Base-by-base conservation (phyloP, 2,329 filamentous ascomycete species). In the Emericellopsis cladophorae region DNA sequence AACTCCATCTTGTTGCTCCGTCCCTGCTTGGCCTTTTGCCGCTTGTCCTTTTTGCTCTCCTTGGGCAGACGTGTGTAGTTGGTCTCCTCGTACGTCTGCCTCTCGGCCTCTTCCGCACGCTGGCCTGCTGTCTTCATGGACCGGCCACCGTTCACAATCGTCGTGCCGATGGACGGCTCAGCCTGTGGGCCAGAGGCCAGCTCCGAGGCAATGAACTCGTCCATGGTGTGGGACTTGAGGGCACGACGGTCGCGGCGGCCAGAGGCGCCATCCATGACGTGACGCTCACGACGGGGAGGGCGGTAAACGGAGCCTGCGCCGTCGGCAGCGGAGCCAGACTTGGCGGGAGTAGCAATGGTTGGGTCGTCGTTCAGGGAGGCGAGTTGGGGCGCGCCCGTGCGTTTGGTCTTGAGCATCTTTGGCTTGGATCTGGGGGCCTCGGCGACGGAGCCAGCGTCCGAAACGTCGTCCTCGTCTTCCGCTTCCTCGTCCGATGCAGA, bases 81-180 rank as follows among this genome's bases (percentile, higher is more conserved):
- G 50, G 70, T 74, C 64, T 98, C 92, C 67, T 98, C 92, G 64
- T 95, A 98, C 37, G 84, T 76, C 44, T 74, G 74, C 42, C 84
- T 72, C 64, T 95, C 89, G 2, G 74, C 74, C 58, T 96, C 89
- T 33, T 78, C 76, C 46, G 78, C 78, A 42, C 84, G 76, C 56
- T 95, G 83, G 29, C 77, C 70, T 12, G 79, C 75, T 5, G 84
- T 85, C 69, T 89, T 92, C 53, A 79, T 77, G 57, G 78, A 78
- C 47, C 90, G 77, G 29, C 92, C 92, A 39, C 84, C 81, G 38
- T 79, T 70, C 5, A 81, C 70, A 50, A 95, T 93, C 15, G 85
- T 95, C 42, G 84, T 92, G 45, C 92, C 93, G 51, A 98, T 93
- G 50, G 84, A 93, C 41, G 90, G 88, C 57, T 93, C 76, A 1